phyloP scores from a whole-genome alignment of 768 basidiomycete genomes.

The Podaxis carcinomalis region DNA sequence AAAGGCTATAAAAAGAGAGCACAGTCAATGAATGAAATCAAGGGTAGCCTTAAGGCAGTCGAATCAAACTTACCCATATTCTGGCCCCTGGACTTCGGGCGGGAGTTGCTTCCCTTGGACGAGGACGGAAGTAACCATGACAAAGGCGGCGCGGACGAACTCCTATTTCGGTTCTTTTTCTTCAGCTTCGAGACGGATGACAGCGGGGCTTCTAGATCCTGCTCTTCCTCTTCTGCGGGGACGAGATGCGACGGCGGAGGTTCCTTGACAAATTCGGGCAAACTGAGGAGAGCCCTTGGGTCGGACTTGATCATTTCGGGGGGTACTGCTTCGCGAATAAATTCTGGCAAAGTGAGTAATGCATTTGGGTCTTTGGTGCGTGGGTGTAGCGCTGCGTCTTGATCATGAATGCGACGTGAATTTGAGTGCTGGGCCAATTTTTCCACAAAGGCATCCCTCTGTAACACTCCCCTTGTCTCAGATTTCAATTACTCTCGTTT shows the following conservation, averaged over 20 bases:
- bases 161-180: slow-evolving; percentile 41
- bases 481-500: slow-evolving; percentile 5
- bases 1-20: slow-evolving; percentile 27
- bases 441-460: slow-evolving; percentile 77
- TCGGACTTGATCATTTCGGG: slow-evolving; percentile 25
- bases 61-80: slow-evolving; percentile 15
- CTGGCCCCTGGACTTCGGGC: slow-evolving; percentile 18
- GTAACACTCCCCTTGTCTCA: slow-evolving; percentile 9
- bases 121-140: slow-evolving; percentile 48
- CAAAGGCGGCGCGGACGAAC: slow-evolving; percentile 57
- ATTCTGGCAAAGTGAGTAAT: slow-evolving; percentile 55
- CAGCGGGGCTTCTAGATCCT: slow-evolving; percentile 8
- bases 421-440: slow-evolving; percentile 67
- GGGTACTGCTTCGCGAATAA: slow-evolving; percentile 53
- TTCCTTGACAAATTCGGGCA: slow-evolving; percentile 60
- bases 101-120: slow-evolving; percentile 18
- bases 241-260: slow-evolving; percentile 29
- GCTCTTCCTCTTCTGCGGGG: slow-evolving; percentile 8
- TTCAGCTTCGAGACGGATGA: slow-evolving; percentile 19
- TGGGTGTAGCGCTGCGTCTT: slow-evolving; percentile 64
- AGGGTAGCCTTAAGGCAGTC: not conserved
- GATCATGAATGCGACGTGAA: slow-evolving; percentile 69
- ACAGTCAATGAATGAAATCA: slow-evolving; percentile 1
- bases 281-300: slow-evolving; percentile 45
- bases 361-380: slow-evolving; percentile 46